Conservation (phyloP, 768 basidiomycete species). For the Suillus variegatus region DNA sequence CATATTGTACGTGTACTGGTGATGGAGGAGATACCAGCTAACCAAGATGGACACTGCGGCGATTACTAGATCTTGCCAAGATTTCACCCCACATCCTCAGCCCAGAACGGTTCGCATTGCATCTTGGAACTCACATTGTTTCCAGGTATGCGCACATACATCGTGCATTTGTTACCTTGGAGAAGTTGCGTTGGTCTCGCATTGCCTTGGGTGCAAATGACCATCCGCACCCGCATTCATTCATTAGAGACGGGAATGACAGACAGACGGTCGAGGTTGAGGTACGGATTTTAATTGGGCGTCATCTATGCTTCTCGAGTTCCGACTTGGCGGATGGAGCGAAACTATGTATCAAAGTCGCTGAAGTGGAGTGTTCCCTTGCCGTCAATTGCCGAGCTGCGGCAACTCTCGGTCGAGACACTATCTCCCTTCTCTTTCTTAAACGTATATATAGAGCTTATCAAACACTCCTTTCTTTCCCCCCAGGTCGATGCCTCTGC, state of each 20-base stretch:
- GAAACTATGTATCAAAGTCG: neutral
- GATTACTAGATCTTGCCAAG: slow-evolving; percentile 75
- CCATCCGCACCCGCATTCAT: slow-evolving; percentile 73
- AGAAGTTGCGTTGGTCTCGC: slow-evolving; percentile 84
- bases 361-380: slow-evolving; percentile 11
- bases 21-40: neutral
- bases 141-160: slow-evolving; percentile 76
- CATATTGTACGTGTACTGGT: slow-evolving; percentile 47
- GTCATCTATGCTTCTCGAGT: neutral
- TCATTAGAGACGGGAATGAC: slow-evolving; percentile 89
- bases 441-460: slow-evolving; percentile 11
- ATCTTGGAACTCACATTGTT: slow-evolving; percentile 82
- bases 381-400: slow-evolving; percentile 8
- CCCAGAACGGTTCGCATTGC: slow-evolving; percentile 85
- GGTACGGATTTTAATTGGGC: slow-evolving; percentile 34
- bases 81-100: slow-evolving; percentile 83
- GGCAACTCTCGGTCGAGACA: slow-evolving; percentile 1
- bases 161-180: slow-evolving; percentile 69
- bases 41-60: neutral
- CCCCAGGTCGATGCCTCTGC: slow-evolving; percentile 62
- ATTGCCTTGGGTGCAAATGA: slow-evolving; percentile 51
- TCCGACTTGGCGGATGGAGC: slow-evolving; percentile 6
- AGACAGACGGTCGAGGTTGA: slow-evolving; percentile 68
- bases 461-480: slow-evolving; percentile 14
- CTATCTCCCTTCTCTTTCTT: neutral